Conservation (phyloP, 2,329 filamentous ascomycete species). For the Colletotrichum lindemuthianum region DNA sequence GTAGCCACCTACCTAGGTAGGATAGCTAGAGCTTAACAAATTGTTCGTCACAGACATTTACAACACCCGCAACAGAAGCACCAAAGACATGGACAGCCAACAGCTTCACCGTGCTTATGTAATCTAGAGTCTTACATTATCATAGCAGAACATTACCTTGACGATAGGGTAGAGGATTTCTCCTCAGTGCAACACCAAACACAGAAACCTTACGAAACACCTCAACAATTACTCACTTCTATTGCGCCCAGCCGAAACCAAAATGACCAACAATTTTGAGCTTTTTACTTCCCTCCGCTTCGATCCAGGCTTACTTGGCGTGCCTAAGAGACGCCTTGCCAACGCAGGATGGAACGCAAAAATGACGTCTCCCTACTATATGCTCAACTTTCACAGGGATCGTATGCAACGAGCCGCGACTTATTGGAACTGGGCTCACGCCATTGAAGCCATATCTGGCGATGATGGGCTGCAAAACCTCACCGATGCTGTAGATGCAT, state of each 20-base stretch:
- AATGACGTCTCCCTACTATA: slow-evolving; percentile 75
- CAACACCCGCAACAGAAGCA: no score
- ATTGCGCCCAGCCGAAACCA: neutral
- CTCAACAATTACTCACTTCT: neutral
- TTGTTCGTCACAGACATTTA: no score
- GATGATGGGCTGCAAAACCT: slow-evolving; percentile 56
- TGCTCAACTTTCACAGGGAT: slow-evolving; percentile 81
- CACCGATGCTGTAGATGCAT: slow-evolving; percentile 42
- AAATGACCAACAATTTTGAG: slow-evolving; percentile 60
- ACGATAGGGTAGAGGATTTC: no score
- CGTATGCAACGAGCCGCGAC: slow-evolving; percentile 74
- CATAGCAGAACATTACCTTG: no score
- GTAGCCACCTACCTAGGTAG: no score
- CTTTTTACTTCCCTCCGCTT: slow-evolving; percentile 79
- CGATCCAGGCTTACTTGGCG: slow-evolving; percentile 65
- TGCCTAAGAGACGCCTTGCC: slow-evolving; percentile 49
- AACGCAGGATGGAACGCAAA: slow-evolving; percentile 63
- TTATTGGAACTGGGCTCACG: slow-evolving; percentile 65
- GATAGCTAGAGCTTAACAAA: no score
- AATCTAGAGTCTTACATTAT: no score
- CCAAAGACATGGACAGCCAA: no score
- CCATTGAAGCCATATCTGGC: slow-evolving; percentile 56
- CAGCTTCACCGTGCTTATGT: no score
- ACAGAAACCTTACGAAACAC: neutral
- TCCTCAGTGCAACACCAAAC: neutral